Base-by-base conservation (phyloP, 2,329 filamentous ascomycete genomes). In the Arthrobotrys sinensis region DNA sequence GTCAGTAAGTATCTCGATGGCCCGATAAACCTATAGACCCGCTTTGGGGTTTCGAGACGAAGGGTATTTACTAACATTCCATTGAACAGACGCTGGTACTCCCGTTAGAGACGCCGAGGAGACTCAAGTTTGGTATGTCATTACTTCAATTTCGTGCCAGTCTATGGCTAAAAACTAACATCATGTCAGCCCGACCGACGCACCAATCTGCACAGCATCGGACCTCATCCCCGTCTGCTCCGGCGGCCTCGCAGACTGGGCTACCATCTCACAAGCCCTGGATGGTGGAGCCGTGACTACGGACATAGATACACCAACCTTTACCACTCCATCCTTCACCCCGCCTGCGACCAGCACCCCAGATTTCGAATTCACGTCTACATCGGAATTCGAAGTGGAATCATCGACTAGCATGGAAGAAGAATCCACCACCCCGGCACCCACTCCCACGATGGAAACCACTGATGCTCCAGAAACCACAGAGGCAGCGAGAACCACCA, bases 211-310 rank as follows among this genome's bases (percentile, higher is more conserved):
- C 24, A 78, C 75, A 11, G 62, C 45, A 5, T 62, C 67, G 28
- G 75, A 67, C 38, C 62, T 68, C 32, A 71, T 78, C 38, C 75
- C 75, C 1, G 36, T 72, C 24, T 78, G 75, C 45, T 72, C 73
- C 12, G 73, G 66, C 36, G 43, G 48, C 5, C 40, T 71, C 16
- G 48, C 67, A 46, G 73, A 77, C 32, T 77, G 73, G 73, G 21
- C 70, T n/a, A 71, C 66, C 8, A 77, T 77, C 10, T 77, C 73
- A 4, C 36, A 28, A 28, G 73, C 46, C 4, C 50, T 76, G 4
- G 62, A 28, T 4, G 67, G 43, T 19, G 45, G 11, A 12, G 38
- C 67, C 1, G 11, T 32, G 19, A 72, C 75, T 3, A 71, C 52
- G 7, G 55, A 53, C 2, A 21, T 43, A 2, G 55, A 60, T n/a